phyloP scores from a whole-genome alignment of 2,329 filamentous ascomycete genomes.

The Verticillium longisporum region DNA sequence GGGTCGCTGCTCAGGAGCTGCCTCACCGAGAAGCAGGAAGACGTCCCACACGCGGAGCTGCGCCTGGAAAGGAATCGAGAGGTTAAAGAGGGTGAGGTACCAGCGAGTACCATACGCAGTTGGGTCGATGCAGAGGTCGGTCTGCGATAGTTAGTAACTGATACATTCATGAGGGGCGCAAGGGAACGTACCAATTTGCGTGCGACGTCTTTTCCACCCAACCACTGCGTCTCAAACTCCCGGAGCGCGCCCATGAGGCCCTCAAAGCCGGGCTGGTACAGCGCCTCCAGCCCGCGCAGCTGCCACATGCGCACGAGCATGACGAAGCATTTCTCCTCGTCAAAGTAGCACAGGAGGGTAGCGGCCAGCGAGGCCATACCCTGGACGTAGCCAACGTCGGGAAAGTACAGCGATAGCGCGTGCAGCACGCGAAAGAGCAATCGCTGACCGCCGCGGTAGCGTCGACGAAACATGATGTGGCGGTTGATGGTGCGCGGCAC shows the following conservation, averaged over 20 bases:
- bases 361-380: constrained; percentile 94
- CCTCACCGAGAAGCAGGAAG: constrained; percentile 87
- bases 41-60: constrained; percentile 97
- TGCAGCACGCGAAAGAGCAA: constrained; percentile 90
- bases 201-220: constrained; percentile 70
- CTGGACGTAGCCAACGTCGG: constrained; percentile 90
- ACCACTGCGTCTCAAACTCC: constrained; percentile 82
- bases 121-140: constrained; percentile 71
- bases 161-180: neutral
- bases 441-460: constrained; percentile 88
- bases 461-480: constrained; percentile 92
- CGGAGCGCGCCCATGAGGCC: constrained; percentile 80
- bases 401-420: constrained; percentile 83
- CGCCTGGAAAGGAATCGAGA: constrained; percentile 88
- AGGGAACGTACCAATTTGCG: constrained; percentile 64
- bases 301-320: constrained; percentile 97
- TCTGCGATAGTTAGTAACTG: constrained; percentile 32
- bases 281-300: constrained; percentile 72
- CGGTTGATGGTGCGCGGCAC: constrained; percentile 90
- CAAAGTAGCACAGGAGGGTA: constrained; percentile 91
- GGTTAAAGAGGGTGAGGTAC: constrained; percentile 97
- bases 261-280: constrained; percentile 79
- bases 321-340: constrained; percentile 88
- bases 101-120: constrained; percentile 95
- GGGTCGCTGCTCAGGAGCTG: constrained; percentile 33